These are phyloP conservation scores for Schwanniomyces polymorphus DNA, from an alignment of 805 yeast genomes.

Conservation along the genomic window DNA sequence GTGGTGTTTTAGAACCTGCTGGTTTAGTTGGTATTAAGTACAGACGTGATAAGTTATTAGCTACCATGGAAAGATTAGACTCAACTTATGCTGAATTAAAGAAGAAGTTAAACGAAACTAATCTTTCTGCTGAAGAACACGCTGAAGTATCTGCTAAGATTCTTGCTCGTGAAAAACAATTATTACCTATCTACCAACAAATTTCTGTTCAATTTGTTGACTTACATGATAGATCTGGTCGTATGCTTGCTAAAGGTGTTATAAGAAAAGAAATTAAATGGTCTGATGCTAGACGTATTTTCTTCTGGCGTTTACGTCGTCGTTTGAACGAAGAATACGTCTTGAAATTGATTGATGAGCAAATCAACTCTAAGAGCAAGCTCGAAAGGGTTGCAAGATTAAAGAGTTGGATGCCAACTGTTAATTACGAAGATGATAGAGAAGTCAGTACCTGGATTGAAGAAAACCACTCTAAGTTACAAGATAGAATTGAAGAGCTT, in stretches of 20 bases:
- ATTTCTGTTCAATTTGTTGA: constrained; percentile 96
- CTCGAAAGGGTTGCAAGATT: constrained; percentile 84
- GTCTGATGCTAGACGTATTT: constrained; percentile 87
- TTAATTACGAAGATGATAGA: constrained; percentile 70
- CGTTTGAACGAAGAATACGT: constrained; percentile 91
- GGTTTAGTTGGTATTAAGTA: constrained; percentile 99
- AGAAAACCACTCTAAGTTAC: constrained; percentile 65
- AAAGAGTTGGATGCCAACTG: constrained; percentile 81
- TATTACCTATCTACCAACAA: constrained; percentile 89
- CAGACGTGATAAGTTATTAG: constrained; percentile 86
- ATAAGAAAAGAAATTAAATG: constrained; percentile 84
- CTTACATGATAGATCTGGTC: constrained; percentile 94
- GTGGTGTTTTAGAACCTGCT: constrained; percentile 97
- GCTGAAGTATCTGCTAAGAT: constrained; percentile 64
- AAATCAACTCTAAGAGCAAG: constrained; percentile 55
- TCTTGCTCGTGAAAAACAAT: constrained; percentile 71
- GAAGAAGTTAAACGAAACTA: constrained; percentile 52
- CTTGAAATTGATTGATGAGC: constrained; percentile 68
- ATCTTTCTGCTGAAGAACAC: constrained; percentile 63
- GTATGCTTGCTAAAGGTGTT: constrained; percentile 94
- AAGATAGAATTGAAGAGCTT: constrained; percentile 59
- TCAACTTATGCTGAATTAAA: constrained; percentile 67
- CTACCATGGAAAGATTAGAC: constrained; percentile 92
- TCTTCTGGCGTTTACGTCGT: constrained; percentile 98
- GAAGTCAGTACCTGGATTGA: constrained; percentile 86